Base-by-base conservation (phyloP, 1,139 yeast species). In the Pneumocystis murina region DNA sequence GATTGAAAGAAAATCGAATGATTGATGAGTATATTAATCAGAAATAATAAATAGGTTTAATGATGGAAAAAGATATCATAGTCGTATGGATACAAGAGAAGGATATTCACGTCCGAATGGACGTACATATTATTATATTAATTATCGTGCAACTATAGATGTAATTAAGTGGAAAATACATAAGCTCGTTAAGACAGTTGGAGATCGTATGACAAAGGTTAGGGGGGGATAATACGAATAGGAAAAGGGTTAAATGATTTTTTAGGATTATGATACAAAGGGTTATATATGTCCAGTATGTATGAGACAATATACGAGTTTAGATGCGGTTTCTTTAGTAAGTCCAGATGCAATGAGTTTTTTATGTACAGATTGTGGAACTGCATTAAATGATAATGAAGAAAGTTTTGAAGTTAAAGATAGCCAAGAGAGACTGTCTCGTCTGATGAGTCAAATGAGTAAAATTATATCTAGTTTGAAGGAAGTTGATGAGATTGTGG, bases 151-250 rank as follows among this genome's bases (percentile, higher is more conserved):
- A 72, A 95, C 97, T 0, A 87, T 94, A 61, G 98, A 92, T 75
- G 84, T 97, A 17, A 84, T 92, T 72, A 92, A 94, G 75, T 94
- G 97, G 97, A 90, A 91, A 72, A 88, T 92, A 67, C 97, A 92
- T 72, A 82, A 87, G 59, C 80, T 94, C 58, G 97, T 89, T 16
- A 85, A 84, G 69, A 75, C 79, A 65, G 79, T 91, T 65, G 88
- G 88, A 72, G 88, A 86, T 68, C 95, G 90, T 71, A 82, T 92
- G 77, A 85, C 83, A 59, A 76, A 79, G 48, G 71, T 68, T 59
- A 20, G 62, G 4, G 35, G 35, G 35, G 35, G 8, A 5, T 58
- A 12, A 28, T 20, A 2, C n/a, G 30, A 2, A 3, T 28, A 4
- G 30, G 30, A 28, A 3, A 7, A 60, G 14, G n/a, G 24, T 14